A percentile compares a stretch with the other conserved stretches of the same genome.
Conservation (phyloP, 805 yeast species). For the Saturnispora kantuleensis region DNA sequence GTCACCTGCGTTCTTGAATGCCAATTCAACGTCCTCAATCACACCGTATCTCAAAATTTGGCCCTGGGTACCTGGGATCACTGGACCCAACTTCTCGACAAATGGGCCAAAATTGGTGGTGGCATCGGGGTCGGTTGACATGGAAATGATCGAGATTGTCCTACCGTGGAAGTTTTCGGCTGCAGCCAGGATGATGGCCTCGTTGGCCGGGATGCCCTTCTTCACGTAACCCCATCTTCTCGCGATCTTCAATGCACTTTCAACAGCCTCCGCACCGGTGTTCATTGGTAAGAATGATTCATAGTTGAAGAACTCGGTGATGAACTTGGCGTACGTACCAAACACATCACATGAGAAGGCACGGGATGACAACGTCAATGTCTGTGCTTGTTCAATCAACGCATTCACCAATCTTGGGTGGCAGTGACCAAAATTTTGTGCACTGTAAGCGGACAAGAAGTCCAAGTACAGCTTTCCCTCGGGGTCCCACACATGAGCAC, state of each 20-base stretch:
- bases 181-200: conserved; percentile 83
- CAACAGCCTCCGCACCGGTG: conserved; percentile 98
- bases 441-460: conserved; percentile 89
- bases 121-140: conserved; percentile 89
- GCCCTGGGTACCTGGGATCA: conserved; percentile 59
- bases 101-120: conserved; percentile 86
- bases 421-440: conserved; percentile 97
- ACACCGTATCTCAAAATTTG: conserved; percentile 68
- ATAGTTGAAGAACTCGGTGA: conserved; percentile 81
- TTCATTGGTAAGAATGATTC: conserved; percentile 96
- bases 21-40: conserved; percentile 77
- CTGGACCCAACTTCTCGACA: conserved; percentile 72
- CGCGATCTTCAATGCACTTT: conserved; percentile 86
- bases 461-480: conserved; percentile 92
- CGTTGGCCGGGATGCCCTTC: conserved; percentile 72
- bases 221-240: conserved; percentile 94
- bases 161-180: conserved; percentile 93
- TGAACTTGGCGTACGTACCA: conserved; percentile 76
- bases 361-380: conserved; percentile 77
- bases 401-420: conserved; percentile 88
- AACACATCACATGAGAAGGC: conserved; percentile 79
- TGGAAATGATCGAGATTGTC: conserved; percentile 87
- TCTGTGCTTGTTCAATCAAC: conserved; percentile 75
- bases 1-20: conserved; percentile 75
- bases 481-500: conserved; percentile 97